Conservation (phyloP, 1,139 yeast species). For the Citeromyces hawaiiensis region DNA sequence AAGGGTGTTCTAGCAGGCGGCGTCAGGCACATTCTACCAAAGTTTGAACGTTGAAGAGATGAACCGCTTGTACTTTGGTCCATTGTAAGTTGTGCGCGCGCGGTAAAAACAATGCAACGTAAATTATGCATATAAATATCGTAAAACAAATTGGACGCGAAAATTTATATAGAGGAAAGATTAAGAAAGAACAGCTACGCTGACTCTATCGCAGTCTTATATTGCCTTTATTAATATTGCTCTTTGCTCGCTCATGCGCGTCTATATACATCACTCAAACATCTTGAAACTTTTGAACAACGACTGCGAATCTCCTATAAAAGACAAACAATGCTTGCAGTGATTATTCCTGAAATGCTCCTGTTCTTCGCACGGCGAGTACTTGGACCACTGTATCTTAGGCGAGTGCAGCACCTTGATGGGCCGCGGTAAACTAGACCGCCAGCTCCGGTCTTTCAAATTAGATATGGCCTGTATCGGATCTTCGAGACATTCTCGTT, state of each 20-base stretch:
- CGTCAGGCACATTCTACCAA: no score
- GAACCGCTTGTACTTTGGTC: no score
- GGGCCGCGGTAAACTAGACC: slow-evolving; percentile 3
- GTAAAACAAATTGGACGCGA: no score
- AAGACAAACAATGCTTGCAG: slow-evolving; percentile 2
- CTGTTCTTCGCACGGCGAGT: slow-evolving; percentile 1
- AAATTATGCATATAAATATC: not conserved
- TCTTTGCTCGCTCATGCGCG: no score
- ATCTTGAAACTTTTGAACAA: slow-evolving; percentile 2
- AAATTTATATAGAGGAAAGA: no score
- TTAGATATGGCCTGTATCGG: slow-evolving; percentile 2
- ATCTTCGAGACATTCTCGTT: slow-evolving; percentile 2
- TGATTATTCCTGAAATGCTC: not conserved
- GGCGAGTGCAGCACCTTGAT: slow-evolving; percentile 4
- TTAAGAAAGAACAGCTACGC: no score
- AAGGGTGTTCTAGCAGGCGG: not conserved
- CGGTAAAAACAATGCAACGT: not conserved
- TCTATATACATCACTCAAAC: slow-evolving; percentile 3
- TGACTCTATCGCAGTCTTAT: no score
- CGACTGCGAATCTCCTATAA: not conserved
- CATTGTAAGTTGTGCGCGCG: no score
- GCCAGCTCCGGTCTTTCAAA: not conserved
- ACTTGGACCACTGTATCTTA: slow-evolving; percentile 6
- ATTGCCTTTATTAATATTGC: no score
- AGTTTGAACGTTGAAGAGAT: no score